Conservation (phyloP, 352 stramenopile species). For the Globisporangium nodosum region DNA sequence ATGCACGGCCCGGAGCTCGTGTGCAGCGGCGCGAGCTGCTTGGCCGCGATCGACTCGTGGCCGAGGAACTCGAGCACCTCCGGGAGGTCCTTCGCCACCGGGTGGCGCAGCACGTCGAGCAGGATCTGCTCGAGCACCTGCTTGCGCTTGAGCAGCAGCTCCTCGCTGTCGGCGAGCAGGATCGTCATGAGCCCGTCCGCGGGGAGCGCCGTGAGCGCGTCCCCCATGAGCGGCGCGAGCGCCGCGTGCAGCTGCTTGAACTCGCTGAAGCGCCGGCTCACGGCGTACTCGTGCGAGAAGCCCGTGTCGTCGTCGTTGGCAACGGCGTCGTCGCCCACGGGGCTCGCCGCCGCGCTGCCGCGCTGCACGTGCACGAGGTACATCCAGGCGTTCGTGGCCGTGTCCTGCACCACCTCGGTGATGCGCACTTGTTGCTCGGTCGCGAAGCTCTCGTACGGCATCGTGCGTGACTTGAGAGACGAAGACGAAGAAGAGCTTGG, state of each 20-base stretch:
- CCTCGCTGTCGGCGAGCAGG: constrained; percentile 64
- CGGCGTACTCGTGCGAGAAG: constrained; percentile 60
- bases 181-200: constrained; percentile 74
- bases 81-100: constrained; percentile 53
- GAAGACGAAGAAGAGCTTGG: too few species aligned
- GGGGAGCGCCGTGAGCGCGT: constrained; percentile 47
- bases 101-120: constrained; percentile 48
- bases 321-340: constrained; percentile 16
- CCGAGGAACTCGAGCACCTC: constrained; percentile 65
- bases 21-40: constrained; percentile 37
- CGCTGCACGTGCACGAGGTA: constrained; percentile 66
- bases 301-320: constrained; percentile 14
- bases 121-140: constrained; percentile 52
- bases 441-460: constrained; percentile 79
- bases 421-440: constrained; percentile 58
- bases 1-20: constrained; percentile 45
- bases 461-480: constrained; percentile 9
- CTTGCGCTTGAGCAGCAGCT: constrained; percentile 54
- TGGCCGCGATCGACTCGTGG: constrained; percentile 41
- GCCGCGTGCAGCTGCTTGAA: constrained; percentile 70
- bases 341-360: constrained; percentile 21
- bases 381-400: constrained; percentile 57
- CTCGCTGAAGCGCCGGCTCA: constrained; percentile 66
- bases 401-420: constrained; percentile 65
- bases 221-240: constrained; percentile 49